Conservation (phyloP, 345 rosid genomes). For the Laguncularia racemosa region DNA sequence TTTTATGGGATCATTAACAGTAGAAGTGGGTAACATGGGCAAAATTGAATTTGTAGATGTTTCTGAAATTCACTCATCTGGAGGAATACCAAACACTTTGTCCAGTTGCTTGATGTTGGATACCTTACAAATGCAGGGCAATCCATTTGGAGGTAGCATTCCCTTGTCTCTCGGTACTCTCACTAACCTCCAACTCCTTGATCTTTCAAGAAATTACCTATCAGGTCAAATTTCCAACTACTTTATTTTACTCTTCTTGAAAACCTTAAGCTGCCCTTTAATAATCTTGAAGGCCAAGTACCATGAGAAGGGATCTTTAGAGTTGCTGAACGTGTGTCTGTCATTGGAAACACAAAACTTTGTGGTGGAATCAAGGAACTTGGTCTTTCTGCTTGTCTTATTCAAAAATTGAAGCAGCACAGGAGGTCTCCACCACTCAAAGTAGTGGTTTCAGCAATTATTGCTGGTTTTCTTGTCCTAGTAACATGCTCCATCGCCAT, state of each 20-base stretch:
- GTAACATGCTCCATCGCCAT: too few relatives aligned
- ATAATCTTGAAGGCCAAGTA: constrained; percentile 14
- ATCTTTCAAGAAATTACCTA: constrained; percentile 11
- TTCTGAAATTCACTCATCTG: neutral
- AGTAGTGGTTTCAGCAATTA: neutral
- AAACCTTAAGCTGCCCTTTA: constrained; percentile 13
- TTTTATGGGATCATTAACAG: neutral
- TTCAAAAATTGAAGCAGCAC: neutral
- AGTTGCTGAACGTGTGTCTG: constrained; percentile 2
- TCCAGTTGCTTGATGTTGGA: neutral
- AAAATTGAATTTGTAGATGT: neutral
- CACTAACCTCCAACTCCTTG: constrained; percentile 3
- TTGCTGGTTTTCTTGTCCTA: neutral
- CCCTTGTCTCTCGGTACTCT: constrained; percentile 6
- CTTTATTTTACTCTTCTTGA: constrained; percentile 2
- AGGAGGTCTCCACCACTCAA: neutral
- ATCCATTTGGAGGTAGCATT: constrained; percentile 3
- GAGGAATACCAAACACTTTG: neutral
- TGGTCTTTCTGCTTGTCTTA: neutral
- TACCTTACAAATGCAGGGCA: neutral
- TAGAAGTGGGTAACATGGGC: neutral
- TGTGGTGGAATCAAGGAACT: constrained; percentile 10
- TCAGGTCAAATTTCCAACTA: constrained; percentile 6
- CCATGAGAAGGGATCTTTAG: constrained; percentile 15
- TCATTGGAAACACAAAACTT: constrained; percentile 7